Conservation (phyloP, 2,329 filamentous ascomycete species). For the Nemania abortiva region DNA sequence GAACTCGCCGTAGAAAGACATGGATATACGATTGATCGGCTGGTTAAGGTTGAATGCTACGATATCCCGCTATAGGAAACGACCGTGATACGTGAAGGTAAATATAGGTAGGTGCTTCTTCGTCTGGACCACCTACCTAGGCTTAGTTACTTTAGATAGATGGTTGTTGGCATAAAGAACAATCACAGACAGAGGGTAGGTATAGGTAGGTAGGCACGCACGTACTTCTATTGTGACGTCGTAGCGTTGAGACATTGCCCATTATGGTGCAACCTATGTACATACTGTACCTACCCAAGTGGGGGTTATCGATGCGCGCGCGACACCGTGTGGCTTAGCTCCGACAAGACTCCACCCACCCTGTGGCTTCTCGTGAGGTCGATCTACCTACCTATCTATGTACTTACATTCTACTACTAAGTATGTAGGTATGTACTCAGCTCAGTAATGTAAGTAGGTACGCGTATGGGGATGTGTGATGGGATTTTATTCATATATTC, state of each 20-base stretch:
- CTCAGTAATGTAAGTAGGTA: too few relatives aligned
- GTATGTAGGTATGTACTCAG: too few relatives aligned
- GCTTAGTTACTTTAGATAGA: not conserved
- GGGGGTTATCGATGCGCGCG: too few relatives aligned
- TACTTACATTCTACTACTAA: too few relatives aligned
- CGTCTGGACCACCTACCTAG: not conserved
- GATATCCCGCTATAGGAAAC: not conserved
- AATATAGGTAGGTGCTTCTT: not conserved
- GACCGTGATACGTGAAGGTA: not conserved
- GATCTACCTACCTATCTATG: too few relatives aligned
- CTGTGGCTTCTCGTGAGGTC: too few relatives aligned
- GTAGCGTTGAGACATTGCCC: not conserved
- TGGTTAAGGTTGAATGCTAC: not conserved
- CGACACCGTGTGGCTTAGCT: not conserved
- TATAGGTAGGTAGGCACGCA: not conserved
- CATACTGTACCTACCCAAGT: too few relatives aligned
- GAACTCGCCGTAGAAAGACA: conserved; percentile 18
- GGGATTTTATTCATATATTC: not conserved
- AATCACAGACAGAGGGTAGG: too few relatives aligned
- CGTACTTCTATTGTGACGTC: not conserved
- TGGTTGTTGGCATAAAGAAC: not conserved
- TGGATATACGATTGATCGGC: conserved; percentile 9
- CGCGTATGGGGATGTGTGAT: too few relatives aligned
- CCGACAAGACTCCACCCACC: too few relatives aligned
- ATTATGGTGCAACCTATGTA: too few relatives aligned